phyloP scores from a whole-genome alignment of 306 rosid species.

The Coriaria nepalensis region DNA sequence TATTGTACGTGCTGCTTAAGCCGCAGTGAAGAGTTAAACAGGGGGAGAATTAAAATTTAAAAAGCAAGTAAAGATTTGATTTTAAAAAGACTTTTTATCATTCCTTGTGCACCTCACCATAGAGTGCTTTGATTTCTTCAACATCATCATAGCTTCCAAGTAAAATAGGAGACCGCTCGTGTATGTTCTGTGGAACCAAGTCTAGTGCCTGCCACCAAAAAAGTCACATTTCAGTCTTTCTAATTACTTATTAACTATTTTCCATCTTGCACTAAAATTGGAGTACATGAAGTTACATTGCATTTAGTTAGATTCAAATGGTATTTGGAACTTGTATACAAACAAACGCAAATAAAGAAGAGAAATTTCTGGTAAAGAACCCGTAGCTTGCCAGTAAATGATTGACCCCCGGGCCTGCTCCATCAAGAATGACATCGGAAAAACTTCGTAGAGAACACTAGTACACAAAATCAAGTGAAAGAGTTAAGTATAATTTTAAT shows the following conservation, averaged over 20 bases:
- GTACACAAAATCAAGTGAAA: background rate
- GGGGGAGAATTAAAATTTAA: no score
- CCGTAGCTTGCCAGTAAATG: conserved; percentile 84
- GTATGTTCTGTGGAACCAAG: conserved; percentile 58
- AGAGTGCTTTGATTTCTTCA: conserved; percentile 73
- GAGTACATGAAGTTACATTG: no score
- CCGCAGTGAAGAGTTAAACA: no score
- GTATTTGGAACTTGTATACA: no score
- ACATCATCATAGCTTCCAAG: conserved; percentile 87
- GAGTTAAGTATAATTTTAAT: no score
- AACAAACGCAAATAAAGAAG: background rate
- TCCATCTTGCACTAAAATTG: no score
- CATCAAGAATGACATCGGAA: conserved; percentile 93
- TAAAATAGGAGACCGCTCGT: conserved; percentile 74
- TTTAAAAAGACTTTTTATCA: background rate
- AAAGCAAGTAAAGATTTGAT: no score
- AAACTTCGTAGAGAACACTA: conserved; percentile 89
- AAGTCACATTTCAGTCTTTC: background rate
- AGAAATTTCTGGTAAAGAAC: conserved; percentile 21
- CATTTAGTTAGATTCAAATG: no score
- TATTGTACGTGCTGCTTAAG: no score
- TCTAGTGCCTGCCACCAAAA: conserved; percentile 60
- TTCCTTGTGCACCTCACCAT: conserved; percentile 45
- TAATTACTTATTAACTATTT: no score
- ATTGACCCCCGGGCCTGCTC: conserved; percentile 93